These are phyloP conservation scores for Amanita muscaria DNA, from an alignment of 768 basidiomycete species.

Conservation along the genomic window DNA sequence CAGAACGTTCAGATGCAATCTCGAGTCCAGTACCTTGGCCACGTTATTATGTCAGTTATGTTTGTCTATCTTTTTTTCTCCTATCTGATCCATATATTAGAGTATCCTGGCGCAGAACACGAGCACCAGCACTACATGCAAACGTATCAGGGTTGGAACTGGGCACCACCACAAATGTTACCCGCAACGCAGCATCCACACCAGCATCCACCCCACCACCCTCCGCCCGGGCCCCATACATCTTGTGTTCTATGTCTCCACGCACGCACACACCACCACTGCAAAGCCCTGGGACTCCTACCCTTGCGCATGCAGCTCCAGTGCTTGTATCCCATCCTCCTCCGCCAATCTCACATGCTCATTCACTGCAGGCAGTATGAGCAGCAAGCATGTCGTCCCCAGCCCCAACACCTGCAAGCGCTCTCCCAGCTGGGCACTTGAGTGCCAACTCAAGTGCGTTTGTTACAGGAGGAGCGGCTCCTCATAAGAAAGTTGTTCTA, in stretches of 20 bases:
- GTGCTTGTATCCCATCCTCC: conserved; percentile 33
- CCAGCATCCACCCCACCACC: conserved; percentile 41
- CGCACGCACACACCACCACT: conserved; percentile 47
- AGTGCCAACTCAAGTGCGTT: conserved; percentile 61
- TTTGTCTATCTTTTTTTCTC: conserved; percentile 6
- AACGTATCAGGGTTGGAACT: conserved; percentile 29
- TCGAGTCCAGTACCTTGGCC: conserved; percentile 38
- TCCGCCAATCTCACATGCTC: conserved; percentile 39
- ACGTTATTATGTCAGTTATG: conserved; percentile 49
- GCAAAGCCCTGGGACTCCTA: conserved; percentile 62
- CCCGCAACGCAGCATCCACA: conserved; percentile 25
- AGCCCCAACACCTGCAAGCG: conserved; percentile 56
- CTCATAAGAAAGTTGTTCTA: conserved; percentile 37
- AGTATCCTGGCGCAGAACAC: conserved; percentile 37
- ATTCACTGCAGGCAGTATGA: conserved; percentile 37
- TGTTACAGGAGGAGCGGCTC: conserved; percentile 42
- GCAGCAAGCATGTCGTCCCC: conserved; percentile 52
- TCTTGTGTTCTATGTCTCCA: conserved; percentile 58
- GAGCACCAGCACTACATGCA: conserved; percentile 42
- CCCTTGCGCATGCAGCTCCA: conserved; percentile 49
- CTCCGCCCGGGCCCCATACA: conserved; percentile 39
- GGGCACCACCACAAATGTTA: conserved; percentile 29
- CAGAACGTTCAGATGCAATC: conserved; percentile 31
- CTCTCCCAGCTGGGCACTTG: conserved; percentile 36
- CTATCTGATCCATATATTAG: conserved; percentile 5